phyloP scores from a whole-genome alignment of 768 basidiomycete genomes.

The Collybiopsis luxurians region DNA sequence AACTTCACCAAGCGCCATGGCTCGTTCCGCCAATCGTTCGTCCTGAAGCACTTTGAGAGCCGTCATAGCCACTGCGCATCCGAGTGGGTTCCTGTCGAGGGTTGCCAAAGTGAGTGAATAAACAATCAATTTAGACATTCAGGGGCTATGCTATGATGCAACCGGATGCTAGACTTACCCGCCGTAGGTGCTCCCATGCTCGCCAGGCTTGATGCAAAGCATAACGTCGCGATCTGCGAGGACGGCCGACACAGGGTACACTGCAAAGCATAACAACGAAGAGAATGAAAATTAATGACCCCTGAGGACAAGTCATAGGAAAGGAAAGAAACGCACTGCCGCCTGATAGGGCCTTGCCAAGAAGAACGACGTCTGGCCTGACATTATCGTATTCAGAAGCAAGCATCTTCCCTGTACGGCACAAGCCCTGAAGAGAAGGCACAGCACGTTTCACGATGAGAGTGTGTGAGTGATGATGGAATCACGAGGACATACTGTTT shows the following conservation, averaged over 20 bases:
- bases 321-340: conserved; percentile 57
- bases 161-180: no score
- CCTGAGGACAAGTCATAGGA: not conserved
- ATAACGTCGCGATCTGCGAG: conserved; percentile 90
- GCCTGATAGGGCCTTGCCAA: conserved; percentile 96
- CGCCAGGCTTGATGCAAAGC: conserved; percentile 91
- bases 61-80: conserved; percentile 93
- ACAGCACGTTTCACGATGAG: no score
- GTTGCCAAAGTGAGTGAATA: not conserved
- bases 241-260: conserved; percentile 96
- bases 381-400: conserved; percentile 85
- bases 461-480: conserved; percentile 7
- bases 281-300: conserved; percentile 1
- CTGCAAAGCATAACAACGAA: conserved; percentile 30
- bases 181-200: conserved; percentile 96
- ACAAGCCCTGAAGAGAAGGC: conserved; percentile 60
- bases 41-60: conserved; percentile 89
- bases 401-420: conserved; percentile 92
- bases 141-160: no score
- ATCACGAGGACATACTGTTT: conserved; percentile 58
- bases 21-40: conserved; percentile 82
- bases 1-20: conserved; percentile 70
- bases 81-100: conserved; percentile 77
- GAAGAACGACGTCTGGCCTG: conserved; percentile 86
- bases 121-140: no score